Conservation (phyloP, 2,329 filamentous ascomycete genomes). For the Drechmeria coniospora region DNA sequence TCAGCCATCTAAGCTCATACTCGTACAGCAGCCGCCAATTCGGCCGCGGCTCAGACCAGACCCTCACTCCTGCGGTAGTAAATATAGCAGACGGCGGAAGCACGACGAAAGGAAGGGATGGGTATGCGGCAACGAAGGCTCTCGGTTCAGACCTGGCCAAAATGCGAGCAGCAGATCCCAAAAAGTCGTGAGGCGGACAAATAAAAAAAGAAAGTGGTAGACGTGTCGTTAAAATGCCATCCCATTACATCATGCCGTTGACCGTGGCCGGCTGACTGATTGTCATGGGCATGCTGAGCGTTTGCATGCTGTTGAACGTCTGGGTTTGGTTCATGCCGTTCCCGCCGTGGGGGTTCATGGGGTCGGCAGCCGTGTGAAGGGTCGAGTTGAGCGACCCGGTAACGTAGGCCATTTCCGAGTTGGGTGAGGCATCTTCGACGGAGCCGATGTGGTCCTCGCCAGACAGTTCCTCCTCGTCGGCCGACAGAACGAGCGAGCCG, state of each 20-base stretch:
- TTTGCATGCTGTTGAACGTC: conserved; percentile 42
- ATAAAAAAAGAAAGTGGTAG: conserved; percentile 7
- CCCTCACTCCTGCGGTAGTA: no score
- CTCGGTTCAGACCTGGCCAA: neutral
- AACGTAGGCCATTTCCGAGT: conserved; percentile 50
- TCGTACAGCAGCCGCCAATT: conserved; percentile 11
- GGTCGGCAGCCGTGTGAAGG: conserved; percentile 14
- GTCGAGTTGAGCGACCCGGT: conserved; percentile 33
- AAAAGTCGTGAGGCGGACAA: conserved; percentile 5
- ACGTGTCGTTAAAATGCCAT: conserved; percentile 7
- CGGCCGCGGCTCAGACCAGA: no score
- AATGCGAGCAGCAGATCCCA: neutral
- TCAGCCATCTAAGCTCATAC: conserved; percentile 9
- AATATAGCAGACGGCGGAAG: conserved; percentile 1
- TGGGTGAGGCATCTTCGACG: conserved; percentile 63
- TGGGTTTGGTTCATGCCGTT: conserved; percentile 12
- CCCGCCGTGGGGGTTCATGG: conserved; percentile 6
- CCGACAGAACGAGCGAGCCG: conserved; percentile 46
- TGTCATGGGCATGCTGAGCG: conserved; percentile 49
- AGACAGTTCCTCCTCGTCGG: conserved; percentile 69
- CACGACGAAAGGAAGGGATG: no score
- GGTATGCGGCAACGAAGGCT: no score
- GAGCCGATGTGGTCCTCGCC: conserved; percentile 75
- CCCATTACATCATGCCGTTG: conserved; percentile 28
- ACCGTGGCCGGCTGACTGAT: conserved; percentile 38